Conservation (phyloP, 139 green algal genomes). For the Zygnema circumcarinatum region DNA sequence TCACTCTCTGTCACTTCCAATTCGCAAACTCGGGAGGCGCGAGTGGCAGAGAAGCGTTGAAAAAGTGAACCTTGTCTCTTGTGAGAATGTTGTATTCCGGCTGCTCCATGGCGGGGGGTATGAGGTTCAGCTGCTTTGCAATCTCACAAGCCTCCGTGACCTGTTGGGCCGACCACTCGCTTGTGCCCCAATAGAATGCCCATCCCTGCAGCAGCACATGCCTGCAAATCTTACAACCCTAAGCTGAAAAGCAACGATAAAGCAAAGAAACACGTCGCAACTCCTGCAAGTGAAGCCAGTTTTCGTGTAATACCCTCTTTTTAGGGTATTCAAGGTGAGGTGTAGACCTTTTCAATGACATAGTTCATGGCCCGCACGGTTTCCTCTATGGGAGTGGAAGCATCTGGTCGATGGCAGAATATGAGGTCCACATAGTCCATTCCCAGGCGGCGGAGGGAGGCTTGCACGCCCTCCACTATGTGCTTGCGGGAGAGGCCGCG, state of each 20-base stretch:
- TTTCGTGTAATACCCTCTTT: too few species aligned
- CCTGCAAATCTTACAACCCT: too few species aligned
- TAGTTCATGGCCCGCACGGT: constrained; percentile 87
- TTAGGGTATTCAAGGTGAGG: too few species aligned
- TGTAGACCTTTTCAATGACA: constrained; percentile 63
- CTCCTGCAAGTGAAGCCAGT: too few species aligned
- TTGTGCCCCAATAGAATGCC: constrained; percentile 78
- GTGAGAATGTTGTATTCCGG: constrained; percentile 88
- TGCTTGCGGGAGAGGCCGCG: constrained; percentile 85
- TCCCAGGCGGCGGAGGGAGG: constrained; percentile 73
- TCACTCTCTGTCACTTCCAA: too few species aligned
- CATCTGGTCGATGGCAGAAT: constrained; percentile 82
- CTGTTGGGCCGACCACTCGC: constrained; percentile 79
- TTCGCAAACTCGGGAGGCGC: too few species aligned
- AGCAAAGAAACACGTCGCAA: too few species aligned
- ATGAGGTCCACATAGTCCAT: constrained; percentile 88
- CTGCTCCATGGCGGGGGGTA: constrained; percentile 79
- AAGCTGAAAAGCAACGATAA: too few species aligned
- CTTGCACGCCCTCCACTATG: constrained; percentile 83
- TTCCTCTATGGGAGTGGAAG: constrained; percentile 83
- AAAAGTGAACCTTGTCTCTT: constrained; percentile 56
- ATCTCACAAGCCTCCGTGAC: constrained; percentile 76
- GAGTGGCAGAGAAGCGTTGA: too few species aligned
- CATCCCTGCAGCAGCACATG: too few species aligned
- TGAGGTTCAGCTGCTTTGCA: constrained; percentile 72